These are phyloP conservation scores for Flagelloscypha sp. DNA, from an alignment of 768 basidiomycete genomes.

Conservation along the genomic window DNA sequence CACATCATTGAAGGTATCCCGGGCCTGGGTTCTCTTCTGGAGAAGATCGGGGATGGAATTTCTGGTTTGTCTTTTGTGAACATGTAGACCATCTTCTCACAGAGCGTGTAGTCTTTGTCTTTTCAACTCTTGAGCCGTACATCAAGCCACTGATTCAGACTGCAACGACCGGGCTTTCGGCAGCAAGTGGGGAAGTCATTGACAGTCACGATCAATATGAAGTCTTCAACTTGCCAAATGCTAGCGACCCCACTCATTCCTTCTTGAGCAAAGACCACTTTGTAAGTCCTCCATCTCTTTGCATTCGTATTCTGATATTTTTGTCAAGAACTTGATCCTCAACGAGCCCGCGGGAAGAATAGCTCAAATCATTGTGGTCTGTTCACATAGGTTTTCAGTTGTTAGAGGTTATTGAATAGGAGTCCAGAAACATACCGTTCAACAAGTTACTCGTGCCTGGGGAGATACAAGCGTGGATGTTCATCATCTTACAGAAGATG, in stretches of 20 bases:
- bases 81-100: background rate
- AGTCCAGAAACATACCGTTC: conserved; percentile 52
- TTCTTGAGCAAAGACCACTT: conserved; percentile 88
- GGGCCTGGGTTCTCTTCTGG: conserved; percentile 62
- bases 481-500: conserved; percentile 48
- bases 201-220: conserved; percentile 77
- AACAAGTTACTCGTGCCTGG: conserved; percentile 71
- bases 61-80: conserved; percentile 33
- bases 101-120: conserved; percentile 55
- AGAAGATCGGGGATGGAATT: conserved; percentile 71
- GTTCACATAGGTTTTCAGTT: conserved; percentile 14
- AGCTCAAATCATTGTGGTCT: conserved; percentile 59
- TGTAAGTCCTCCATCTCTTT: conserved; percentile 32
- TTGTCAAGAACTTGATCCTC: conserved; percentile 56
- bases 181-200: conserved; percentile 70
- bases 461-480: conserved; percentile 60
- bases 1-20: conserved; percentile 80
- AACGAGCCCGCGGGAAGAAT: conserved; percentile 79
- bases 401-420: too few species aligned
- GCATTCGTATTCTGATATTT: conserved; percentile 6
- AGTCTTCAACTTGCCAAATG: conserved; percentile 78
- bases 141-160: conserved; percentile 70
- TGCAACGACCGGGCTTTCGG: conserved; percentile 53
- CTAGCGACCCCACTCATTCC: conserved; percentile 79
- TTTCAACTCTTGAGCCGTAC: conserved; percentile 82